These are phyloP conservation scores for Microdochium paspali DNA, from an alignment of 2,329 filamentous ascomycete genomes.

Conservation along the genomic window DNA sequence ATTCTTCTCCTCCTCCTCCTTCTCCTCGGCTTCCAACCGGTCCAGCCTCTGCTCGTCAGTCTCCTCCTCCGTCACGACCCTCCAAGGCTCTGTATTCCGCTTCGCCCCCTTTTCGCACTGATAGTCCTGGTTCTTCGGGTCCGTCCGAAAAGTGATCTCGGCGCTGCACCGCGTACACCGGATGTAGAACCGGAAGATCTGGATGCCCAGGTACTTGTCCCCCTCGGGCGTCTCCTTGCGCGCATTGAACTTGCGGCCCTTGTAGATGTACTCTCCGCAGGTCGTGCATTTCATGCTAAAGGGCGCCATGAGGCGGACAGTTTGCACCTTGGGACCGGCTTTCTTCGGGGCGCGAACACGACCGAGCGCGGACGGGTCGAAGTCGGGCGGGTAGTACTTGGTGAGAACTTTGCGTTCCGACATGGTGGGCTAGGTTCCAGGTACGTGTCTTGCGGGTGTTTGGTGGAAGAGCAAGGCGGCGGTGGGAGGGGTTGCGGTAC, in stretches of 20 bases:
- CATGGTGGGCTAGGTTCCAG: slow-evolving; percentile 20
- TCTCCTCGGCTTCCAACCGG: slow-evolving; percentile 68
- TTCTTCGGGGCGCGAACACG: slow-evolving; percentile 61
- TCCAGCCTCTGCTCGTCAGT: slow-evolving; percentile 83
- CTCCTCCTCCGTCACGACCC: slow-evolving; percentile 55
- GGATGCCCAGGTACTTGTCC: slow-evolving; percentile 80
- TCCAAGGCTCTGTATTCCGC: slow-evolving; percentile 90
- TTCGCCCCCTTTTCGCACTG: slow-evolving; percentile 69
- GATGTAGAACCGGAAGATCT: slow-evolving; percentile 86
- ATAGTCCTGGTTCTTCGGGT: slow-evolving; percentile 87
- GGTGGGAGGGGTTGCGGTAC: too few relatives aligned
- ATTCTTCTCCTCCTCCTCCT: slow-evolving; percentile 64
- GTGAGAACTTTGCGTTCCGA: slow-evolving; percentile 33
- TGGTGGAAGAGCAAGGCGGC: too few relatives aligned
- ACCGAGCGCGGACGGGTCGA: slow-evolving; percentile 76
- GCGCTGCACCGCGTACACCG: slow-evolving; percentile 77
- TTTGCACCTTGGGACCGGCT: slow-evolving; percentile 71
- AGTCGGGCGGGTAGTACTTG: slow-evolving; percentile 66
- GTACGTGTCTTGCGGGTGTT: too few relatives aligned
- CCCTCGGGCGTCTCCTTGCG: slow-evolving; percentile 84
- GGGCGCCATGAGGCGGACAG: slow-evolving; percentile 83
- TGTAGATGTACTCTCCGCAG: slow-evolving; percentile 75
- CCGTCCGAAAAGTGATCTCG: slow-evolving; percentile 89
- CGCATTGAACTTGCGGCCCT: slow-evolving; percentile 90
- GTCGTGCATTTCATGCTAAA: slow-evolving; percentile 46